phyloP scores from a whole-genome alignment of 2,329 filamentous ascomycete genomes.

The Epichloe amarillans region DNA sequence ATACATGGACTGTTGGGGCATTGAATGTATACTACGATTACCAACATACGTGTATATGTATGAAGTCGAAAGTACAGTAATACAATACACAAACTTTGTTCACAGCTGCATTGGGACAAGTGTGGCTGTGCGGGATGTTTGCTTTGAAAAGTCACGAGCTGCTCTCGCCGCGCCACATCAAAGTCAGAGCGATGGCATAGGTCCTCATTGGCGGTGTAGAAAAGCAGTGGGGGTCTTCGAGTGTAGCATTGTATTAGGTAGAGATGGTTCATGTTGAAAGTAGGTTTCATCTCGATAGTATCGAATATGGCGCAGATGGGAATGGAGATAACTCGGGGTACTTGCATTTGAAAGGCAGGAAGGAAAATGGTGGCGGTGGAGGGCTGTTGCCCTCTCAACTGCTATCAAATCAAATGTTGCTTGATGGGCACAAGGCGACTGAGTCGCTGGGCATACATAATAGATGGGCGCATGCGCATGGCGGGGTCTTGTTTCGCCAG shows the following conservation, averaged over 20 bases:
- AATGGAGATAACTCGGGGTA: neutral
- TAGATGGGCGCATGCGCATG: neutral
- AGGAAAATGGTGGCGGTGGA: slow-evolving; percentile 1
- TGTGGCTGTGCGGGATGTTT: neutral
- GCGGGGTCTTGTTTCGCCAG: slow-evolving; percentile 6
- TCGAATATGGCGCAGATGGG: neutral
- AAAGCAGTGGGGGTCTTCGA: neutral
- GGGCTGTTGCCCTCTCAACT: slow-evolving; percentile 9
- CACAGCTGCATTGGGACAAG: no score
- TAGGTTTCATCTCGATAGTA: neutral
- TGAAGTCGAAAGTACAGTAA: no score
- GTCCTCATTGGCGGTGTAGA: neutral
- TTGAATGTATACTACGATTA: neutral
- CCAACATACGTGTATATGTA: neutral
- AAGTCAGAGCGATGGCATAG: neutral
- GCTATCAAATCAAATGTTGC: no score
- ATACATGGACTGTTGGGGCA: neutral
- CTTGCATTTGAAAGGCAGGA: neutral
- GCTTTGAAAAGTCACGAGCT: neutral
- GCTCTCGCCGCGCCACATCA: neutral
- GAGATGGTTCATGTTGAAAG: neutral
- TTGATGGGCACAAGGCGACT: no score
- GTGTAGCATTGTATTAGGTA: no score
- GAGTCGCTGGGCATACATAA: no score
- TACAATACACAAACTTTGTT: no score